phyloP scores from a whole-genome alignment of 768 basidiomycete species.

The Cystoderma amianthinum region DNA sequence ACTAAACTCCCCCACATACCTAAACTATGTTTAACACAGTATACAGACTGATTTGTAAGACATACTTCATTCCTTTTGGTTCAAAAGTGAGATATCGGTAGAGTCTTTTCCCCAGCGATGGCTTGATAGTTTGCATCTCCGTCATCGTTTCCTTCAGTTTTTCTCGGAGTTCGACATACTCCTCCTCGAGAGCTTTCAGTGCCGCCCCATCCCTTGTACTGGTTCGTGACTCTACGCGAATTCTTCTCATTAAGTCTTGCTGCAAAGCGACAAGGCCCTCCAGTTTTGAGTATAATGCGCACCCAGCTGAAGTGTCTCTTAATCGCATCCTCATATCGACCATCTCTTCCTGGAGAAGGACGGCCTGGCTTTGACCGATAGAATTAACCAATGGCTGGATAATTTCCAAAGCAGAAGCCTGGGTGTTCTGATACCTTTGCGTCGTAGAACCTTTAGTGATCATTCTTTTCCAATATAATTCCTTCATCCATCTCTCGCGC shows the following conservation, averaged over 20 bases:
- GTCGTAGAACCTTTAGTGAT: conserved; percentile 29
- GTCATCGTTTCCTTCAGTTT: neutral
- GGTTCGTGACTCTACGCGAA: neutral
- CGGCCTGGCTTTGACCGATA: conserved; percentile 4
- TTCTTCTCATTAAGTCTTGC: neutral
- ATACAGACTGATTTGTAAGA: too few species aligned
- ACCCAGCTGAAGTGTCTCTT: conserved; percentile 6
- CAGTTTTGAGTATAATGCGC: conserved; percentile 5
- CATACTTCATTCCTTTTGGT: too few species aligned
- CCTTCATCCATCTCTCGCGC: conserved; percentile 32
- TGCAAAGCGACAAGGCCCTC: neutral
- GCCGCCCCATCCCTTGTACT: neutral
- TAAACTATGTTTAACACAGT: too few species aligned
- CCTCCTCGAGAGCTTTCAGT: neutral
- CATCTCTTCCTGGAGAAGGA: conserved; percentile 17
- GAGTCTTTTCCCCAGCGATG: too few species aligned
- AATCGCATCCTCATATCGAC: conserved; percentile 13
- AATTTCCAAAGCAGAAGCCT: conserved; percentile 26
- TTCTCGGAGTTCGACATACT: neutral
- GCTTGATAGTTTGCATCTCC: neutral
- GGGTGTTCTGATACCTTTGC: conserved; percentile 25
- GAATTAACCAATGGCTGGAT: conserved; percentile 20
- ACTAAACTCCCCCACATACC: too few species aligned
- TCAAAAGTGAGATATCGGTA: too few species aligned
- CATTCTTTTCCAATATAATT: conserved; percentile 36